Evolutionary conservation across 192 early-diverging fungal genomes (phyloP).

Genomic region (Backusella australiensis): DNA sequence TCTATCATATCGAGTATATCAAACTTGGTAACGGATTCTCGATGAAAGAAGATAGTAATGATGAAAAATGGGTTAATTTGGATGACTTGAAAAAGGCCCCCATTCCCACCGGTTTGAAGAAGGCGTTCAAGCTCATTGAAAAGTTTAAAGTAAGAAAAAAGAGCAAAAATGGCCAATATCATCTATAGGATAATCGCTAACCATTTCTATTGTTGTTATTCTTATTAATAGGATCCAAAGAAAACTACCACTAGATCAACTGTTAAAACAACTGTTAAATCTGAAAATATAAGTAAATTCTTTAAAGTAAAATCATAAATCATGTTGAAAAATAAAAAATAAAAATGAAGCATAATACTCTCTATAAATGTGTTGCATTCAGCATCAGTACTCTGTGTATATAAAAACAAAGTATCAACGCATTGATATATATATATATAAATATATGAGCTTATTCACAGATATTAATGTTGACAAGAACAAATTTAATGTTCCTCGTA

Average conservation of each 20-base stretch:
- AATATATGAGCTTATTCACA: too few relatives aligned
- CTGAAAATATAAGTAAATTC: background rate
- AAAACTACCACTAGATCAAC: background rate
- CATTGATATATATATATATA: too few relatives aligned
- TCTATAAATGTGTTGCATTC: background rate
- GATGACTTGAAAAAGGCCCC: slow-evolving; percentile 46
- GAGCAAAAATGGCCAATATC: background rate
- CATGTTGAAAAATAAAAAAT: background rate
- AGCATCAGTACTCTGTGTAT: too few relatives aligned
- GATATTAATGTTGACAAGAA: background rate
- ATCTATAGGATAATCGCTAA: background rate
- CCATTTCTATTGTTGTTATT: background rate
- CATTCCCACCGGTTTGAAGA: slow-evolving; percentile 57
- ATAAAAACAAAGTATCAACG: too few relatives aligned
- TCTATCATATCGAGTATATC: slow-evolving; percentile 48
- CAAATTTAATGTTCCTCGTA: background rate
- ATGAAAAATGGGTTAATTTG: slow-evolving; percentile 40
- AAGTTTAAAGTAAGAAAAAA: slow-evolving; percentile 16
- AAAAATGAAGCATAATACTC: background rate
- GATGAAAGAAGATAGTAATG: background rate
- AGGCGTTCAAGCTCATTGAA: slow-evolving; percentile 51
- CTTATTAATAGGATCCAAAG: background rate
- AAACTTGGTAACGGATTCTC: background rate
- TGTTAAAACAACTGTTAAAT: background rate
- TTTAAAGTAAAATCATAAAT: slow-evolving; percentile 7